phyloP scores from a whole-genome alignment of 805 yeast genomes.

The Sungouiozyma intestinalis region DNA sequence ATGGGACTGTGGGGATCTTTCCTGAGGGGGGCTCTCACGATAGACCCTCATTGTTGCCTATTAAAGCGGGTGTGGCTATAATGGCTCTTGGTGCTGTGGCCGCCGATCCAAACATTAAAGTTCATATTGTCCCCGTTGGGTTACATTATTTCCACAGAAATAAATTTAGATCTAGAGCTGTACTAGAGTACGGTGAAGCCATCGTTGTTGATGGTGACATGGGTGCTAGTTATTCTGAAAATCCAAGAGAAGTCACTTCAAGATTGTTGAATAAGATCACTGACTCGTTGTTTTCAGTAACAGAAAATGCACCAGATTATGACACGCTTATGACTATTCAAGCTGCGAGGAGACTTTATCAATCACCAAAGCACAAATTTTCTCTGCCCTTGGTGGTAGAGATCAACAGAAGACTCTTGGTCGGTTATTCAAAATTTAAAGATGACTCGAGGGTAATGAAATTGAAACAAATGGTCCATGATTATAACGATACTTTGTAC shows the following conservation, averaged over 20 bases:
- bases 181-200: conserved; percentile 84
- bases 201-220: conserved; percentile 52
- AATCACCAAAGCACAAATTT: conserved; percentile 5
- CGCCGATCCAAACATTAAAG: conserved; percentile 60
- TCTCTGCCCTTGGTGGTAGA: conserved; percentile 77
- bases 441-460: conserved; percentile 59
- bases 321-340: conserved; percentile 91
- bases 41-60: conserved; percentile 77
- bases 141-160: conserved; percentile 96
- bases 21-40: conserved; percentile 99
- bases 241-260: conserved; percentile 66
- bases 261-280: conserved; percentile 62
- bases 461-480: conserved; percentile 51
- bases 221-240: conserved; percentile 53
- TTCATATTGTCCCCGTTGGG: conserved; percentile 91
- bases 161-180: conserved; percentile 90
- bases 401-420: conserved; percentile 76
- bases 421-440: conserved; percentile 69
- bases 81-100: conserved; percentile 96
- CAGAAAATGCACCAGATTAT: conserved; percentile 88
- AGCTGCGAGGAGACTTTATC: conserved; percentile 79
- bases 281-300: conserved; percentile 70
- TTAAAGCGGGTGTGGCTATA: conserved; percentile 94
- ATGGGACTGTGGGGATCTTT: conserved; percentile 80
- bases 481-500: conserved; percentile 56